These are phyloP conservation scores for Helenozyma baotianmanensis DNA, from an alignment of 805 yeast genomes.

Conservation along the genomic window DNA sequence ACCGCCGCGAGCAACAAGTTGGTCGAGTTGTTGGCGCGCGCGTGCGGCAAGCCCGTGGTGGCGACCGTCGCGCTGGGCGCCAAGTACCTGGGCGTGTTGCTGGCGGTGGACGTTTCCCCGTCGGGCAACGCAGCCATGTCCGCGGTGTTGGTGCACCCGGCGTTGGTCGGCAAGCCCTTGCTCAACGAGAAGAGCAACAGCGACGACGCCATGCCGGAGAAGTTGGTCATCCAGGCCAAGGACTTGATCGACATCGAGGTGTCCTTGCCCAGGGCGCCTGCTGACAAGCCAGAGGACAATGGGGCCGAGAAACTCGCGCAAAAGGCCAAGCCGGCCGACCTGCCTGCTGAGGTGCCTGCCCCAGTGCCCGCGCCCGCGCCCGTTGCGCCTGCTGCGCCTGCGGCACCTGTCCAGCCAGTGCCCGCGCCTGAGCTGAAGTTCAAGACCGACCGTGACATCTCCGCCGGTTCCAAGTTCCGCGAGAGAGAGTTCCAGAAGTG, in stretches of 20 bases:
- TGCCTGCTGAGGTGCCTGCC: background rate
- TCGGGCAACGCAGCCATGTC: constrained; percentile 43
- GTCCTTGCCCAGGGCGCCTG: constrained; percentile 30
- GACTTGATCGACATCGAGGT: constrained; percentile 51
- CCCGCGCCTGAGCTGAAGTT: constrained; percentile 32
- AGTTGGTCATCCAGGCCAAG: constrained; percentile 42
- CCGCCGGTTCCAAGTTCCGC: constrained; percentile 40
- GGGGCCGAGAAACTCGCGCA: background rate
- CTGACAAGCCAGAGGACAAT: constrained; percentile 6
- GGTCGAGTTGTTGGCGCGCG: constrained; percentile 11
- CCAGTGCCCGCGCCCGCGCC: background rate
- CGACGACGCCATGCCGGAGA: constrained; percentile 37
- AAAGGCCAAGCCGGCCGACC: background rate
- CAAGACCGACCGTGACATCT: constrained; percentile 83
- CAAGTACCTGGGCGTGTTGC: constrained; percentile 53
- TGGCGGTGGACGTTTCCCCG: constrained; percentile 39
- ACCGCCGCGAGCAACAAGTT: background rate
- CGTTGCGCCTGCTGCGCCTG: background rate
- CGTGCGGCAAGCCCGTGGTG: constrained; percentile 47
- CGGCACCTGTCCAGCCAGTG: background rate
- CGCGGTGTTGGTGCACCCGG: constrained; percentile 52
- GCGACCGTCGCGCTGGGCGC: constrained; percentile 64
- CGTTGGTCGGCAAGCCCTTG: constrained; percentile 25
- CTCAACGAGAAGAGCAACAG: constrained; percentile 23
- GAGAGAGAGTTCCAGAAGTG: constrained; percentile 81